Evolutionary conservation across 768 basidiomycete genomes (phyloP).

Genomic region (Boletales sp.): DNA sequence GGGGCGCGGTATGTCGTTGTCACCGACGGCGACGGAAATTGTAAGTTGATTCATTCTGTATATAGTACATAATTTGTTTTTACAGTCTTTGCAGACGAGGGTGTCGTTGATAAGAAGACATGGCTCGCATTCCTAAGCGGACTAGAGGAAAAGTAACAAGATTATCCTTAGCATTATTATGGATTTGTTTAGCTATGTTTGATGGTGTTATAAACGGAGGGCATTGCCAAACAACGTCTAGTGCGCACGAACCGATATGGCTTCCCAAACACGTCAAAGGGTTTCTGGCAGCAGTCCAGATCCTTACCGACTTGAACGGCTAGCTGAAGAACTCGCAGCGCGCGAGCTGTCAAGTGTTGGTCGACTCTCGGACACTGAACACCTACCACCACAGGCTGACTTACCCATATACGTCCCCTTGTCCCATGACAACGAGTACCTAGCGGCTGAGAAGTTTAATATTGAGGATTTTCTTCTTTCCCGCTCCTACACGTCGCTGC

Average conservation of each 20-base stretch:
- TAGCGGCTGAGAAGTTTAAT: constrained; percentile 67
- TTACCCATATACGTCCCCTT: constrained; percentile 69
- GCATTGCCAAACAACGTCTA: constrained; percentile 18
- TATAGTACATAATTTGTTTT: not conserved
- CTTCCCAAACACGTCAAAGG: constrained; percentile 13
- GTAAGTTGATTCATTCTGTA: constrained; percentile 40
- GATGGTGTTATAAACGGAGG: constrained; percentile 23
- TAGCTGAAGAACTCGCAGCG: constrained; percentile 66
- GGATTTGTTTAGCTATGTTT: constrained; percentile 12
- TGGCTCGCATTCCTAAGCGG: constrained; percentile 87
- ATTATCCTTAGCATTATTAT: too few relatives aligned
- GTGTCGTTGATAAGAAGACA: constrained; percentile 89
- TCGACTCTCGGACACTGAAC: constrained; percentile 7
- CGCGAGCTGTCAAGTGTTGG: constrained; percentile 41
- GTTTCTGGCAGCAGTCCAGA: constrained; percentile 32
- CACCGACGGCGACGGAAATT: constrained; percentile 76
- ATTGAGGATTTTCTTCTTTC: constrained; percentile 88
- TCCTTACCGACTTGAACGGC: constrained; percentile 64
- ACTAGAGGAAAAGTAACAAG: constrained; percentile 54
- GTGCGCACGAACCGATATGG: constrained; percentile 9
- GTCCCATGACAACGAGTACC: constrained; percentile 73
- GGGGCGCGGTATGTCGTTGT: constrained; percentile 90
- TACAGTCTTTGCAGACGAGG: constrained; percentile 57
- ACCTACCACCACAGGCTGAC: constrained; percentile 32
- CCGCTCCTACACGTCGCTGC: constrained; percentile 77